Evolutionary conservation across 208 protist genomes (phyloP).

Genomic region (Acanthamoeba healyi): DNA sequence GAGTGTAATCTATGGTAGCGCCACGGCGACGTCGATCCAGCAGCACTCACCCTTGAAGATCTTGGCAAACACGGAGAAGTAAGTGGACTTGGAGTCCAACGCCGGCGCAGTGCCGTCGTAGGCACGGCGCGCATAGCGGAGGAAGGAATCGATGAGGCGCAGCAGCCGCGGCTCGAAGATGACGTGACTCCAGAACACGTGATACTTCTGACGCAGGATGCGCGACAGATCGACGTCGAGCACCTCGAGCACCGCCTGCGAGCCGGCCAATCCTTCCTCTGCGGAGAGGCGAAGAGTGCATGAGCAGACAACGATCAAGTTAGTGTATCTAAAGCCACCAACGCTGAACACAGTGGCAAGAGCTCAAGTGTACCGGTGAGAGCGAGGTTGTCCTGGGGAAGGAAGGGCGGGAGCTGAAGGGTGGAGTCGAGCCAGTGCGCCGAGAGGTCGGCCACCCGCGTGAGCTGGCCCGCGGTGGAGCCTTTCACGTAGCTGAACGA

Average conservation of each 20-base stretch:
- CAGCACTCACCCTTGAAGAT: constrained; percentile 26
- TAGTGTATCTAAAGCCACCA: no score
- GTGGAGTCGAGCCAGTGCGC: constrained; percentile 66
- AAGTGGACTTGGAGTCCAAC: neutral
- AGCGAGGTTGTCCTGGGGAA: constrained; percentile 71
- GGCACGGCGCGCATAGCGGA: constrained; percentile 33
- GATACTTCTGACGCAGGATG: constrained; percentile 38
- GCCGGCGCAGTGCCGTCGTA: constrained; percentile 1
- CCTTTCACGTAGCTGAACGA: constrained; percentile 24
- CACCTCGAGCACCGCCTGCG: constrained; percentile 42
- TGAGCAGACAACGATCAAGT: neutral
- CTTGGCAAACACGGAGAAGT: constrained; percentile 61
- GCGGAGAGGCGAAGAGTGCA: no score
- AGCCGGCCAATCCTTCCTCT: neutral
- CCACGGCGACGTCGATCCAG: neutral
- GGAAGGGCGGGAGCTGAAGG: constrained; percentile 49
- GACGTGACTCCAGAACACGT: constrained; percentile 76
- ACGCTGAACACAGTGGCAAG: no score
- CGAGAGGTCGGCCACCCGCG: constrained; percentile 52
- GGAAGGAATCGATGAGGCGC: constrained; percentile 57
- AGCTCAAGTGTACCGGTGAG: neutral
- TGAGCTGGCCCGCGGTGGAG: constrained; percentile 22
- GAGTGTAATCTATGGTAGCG: neutral
- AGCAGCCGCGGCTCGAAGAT: constrained; percentile 61
- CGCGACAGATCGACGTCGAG: constrained; percentile 41